A percentile compares a stretch with the other conserved stretches of the same genome.
Evolutionary conservation across 768 basidiomycete genomes (phyloP).

Genomic region (Lactarius vividus): DNA sequence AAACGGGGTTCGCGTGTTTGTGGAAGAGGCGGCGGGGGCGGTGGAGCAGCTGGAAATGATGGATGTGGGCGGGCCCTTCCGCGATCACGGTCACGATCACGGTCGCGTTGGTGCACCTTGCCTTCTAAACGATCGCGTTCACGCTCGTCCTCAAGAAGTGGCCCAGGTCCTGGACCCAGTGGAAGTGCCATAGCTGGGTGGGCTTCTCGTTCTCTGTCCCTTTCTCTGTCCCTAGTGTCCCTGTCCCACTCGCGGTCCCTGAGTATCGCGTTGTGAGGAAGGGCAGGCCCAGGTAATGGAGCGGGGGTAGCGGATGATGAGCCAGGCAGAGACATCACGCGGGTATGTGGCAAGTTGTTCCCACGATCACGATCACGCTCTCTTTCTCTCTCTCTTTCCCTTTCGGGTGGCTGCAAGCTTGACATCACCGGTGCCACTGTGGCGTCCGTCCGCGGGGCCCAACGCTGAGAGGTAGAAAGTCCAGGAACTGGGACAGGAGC

Average conservation of each 20-base stretch:
- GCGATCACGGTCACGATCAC: constrained; percentile 29
- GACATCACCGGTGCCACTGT: constrained; percentile 35
- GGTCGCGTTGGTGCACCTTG: constrained; percentile 18
- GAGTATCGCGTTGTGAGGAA: constrained; percentile 6
- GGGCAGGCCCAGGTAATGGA: constrained; percentile 22
- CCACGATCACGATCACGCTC: constrained; percentile 24
- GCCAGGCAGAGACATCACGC: constrained; percentile 8
- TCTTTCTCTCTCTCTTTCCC: constrained; percentile 14
- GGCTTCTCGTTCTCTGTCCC: constrained; percentile 29
- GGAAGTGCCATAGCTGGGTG: constrained; percentile 16
- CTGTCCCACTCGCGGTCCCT: constrained; percentile 23
- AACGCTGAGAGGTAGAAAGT: constrained; percentile 26
- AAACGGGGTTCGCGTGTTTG: constrained; percentile 21
- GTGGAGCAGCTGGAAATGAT: constrained; percentile 11
- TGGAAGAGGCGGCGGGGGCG: constrained; percentile 15
- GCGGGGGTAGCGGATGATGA: constrained; percentile 20
- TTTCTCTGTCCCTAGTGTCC: constrained; percentile 28
- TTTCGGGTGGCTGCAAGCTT: constrained; percentile 31
- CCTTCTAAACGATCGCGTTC: constrained; percentile 27
- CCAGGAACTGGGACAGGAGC: constrained; percentile 16
- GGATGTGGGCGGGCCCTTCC: constrained; percentile 29
- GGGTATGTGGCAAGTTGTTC: constrained; percentile 15
- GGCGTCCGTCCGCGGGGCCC: constrained; percentile 17
- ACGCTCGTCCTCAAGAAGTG: constrained; percentile 26
- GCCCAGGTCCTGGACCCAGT: constrained; percentile 8